phyloP scores from a whole-genome alignment of 2,329 filamentous ascomycete genomes.

The Neofusicoccum ribis region DNA sequence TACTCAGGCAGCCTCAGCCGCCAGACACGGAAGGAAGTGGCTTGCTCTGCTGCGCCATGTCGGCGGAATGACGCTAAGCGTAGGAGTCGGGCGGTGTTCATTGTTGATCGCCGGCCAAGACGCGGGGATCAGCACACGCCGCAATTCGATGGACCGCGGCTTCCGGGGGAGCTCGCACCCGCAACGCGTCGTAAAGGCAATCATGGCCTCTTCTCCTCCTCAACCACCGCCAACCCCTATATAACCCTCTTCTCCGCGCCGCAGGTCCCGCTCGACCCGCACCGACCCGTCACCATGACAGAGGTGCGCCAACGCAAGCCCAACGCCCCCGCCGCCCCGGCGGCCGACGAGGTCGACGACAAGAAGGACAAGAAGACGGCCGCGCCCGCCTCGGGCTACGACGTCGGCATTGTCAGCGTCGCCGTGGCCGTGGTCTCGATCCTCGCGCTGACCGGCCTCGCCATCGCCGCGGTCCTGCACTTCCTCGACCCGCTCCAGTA shows the following conservation, averaged over 20 bases:
- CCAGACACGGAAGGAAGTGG: no score
- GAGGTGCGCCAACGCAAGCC: slow-evolving; percentile 8
- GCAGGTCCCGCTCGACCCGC: neutral
- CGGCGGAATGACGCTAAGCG: no score
- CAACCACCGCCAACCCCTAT: neutral
- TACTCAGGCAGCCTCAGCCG: neutral
- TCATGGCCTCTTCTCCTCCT: neutral
- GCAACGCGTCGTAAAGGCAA: neutral
- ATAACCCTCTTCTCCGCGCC: neutral
- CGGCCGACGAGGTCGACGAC: neutral
- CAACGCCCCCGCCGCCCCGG: neutral
- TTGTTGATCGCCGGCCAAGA: no score
- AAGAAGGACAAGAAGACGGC: neutral
- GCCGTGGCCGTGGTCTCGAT: neutral
- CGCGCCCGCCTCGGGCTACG: neutral
- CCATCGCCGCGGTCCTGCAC: neutral
- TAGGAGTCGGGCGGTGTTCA: no score
- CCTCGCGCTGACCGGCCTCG: neutral
- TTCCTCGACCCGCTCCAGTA: slow-evolving; percentile 15
- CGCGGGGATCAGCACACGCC: no score
- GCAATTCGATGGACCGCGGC: no score
- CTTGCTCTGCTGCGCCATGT: no score
- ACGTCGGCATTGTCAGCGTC: neutral
- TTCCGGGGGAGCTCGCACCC: neutral
- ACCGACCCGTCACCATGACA: neutral